A percentile compares a stretch with the other conserved stretches of the same genome.
Evolutionary conservation across 2,329 filamentous ascomycete genomes (phyloP).

Genomic region (Paracamarosporium sp.): DNA sequence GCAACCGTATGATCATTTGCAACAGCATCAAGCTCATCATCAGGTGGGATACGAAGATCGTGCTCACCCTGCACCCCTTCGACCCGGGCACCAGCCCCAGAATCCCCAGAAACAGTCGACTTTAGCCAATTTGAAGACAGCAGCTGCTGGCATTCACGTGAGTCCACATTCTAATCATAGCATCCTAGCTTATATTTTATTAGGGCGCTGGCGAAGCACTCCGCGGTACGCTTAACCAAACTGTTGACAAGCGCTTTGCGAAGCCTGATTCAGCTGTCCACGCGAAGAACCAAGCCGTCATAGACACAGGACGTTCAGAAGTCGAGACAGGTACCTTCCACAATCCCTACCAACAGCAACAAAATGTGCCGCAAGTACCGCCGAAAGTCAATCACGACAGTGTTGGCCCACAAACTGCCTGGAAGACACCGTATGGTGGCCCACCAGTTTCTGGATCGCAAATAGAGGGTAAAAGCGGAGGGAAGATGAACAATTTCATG

Average conservation of each 20-base stretch:
- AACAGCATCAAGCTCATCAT: conserved; percentile 24
- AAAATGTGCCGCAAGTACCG: neutral
- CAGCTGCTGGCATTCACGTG: conserved; percentile 46
- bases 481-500: conserved; percentile 39
- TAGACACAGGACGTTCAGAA: conserved; percentile 39
- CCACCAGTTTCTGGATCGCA: conserved; percentile 32
- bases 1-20: conserved; percentile 16
- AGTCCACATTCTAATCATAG: conserved; percentile 5
- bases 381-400: neutral
- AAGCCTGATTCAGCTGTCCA: conserved; percentile 31
- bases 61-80: conserved; percentile 28
- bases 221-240: conserved; percentile 42
- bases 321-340: conserved; percentile 33
- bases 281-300: conserved; percentile 40
- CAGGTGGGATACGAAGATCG: conserved; percentile 20
- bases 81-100: conserved; percentile 30
- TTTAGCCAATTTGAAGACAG: conserved; percentile 41
- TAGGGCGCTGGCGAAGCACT: conserved; percentile 46
- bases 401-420: neutral
- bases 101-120: conserved; percentile 28
- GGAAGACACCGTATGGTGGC: conserved; percentile 13
- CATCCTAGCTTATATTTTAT: neutral
- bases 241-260: conserved; percentile 38
- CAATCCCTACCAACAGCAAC: conserved; percentile 5
- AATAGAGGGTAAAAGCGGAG: conserved; percentile 27